A percentile compares a stretch with the other conserved stretches of the same genome.
Evolutionary conservation across 2,329 filamentous ascomycete species (phyloP).

Genomic region (Penicillium sumatraense): DNA sequence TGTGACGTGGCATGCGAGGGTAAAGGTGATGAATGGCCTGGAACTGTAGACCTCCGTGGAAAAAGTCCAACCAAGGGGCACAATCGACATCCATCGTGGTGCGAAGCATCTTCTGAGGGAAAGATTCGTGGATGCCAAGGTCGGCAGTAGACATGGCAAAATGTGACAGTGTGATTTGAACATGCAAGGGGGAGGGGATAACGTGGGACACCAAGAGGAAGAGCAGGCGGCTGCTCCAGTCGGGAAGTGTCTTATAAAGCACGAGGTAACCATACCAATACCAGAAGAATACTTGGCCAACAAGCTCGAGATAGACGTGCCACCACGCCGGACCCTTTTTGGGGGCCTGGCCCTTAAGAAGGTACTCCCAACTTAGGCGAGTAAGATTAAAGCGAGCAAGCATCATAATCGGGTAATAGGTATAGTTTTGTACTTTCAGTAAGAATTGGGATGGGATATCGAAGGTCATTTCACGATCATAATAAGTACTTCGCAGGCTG

Average conservation of each 20-base stretch:
- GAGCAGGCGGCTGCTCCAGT: conserved; percentile 68
- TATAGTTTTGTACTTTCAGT: conserved; percentile 75
- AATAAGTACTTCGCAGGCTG: conserved; percentile 77
- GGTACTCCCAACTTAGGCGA: conserved; percentile 76
- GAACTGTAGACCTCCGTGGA: conserved; percentile 88
- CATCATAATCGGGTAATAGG: conserved; percentile 80
- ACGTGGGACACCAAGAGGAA: conserved; percentile 83
- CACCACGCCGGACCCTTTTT: conserved; percentile 78
- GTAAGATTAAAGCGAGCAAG: conserved; percentile 90
- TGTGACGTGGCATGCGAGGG: conserved; percentile 82
- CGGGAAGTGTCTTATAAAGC: conserved; percentile 73
- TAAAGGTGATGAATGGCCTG: conserved; percentile 87
- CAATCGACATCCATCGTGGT: conserved; percentile 95
- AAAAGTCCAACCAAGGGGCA: conserved; percentile 83
- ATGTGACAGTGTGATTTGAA: conserved; percentile 89
- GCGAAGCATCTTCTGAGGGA: conserved; percentile 86
- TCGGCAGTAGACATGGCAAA: conserved; percentile 93
- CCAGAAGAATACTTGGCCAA: conserved; percentile 82
- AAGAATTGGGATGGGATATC: conserved; percentile 73
- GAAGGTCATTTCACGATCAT: conserved; percentile 78
- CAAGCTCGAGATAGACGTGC: conserved; percentile 80
- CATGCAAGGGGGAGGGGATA: conserved; percentile 78
- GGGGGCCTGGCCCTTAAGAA: conserved; percentile 71
- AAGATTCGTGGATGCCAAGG: conserved; percentile 80
- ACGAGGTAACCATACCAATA: conserved; percentile 83